Conservation (phyloP, 306 rosid species). For the Vigna unguiculata region DNA sequence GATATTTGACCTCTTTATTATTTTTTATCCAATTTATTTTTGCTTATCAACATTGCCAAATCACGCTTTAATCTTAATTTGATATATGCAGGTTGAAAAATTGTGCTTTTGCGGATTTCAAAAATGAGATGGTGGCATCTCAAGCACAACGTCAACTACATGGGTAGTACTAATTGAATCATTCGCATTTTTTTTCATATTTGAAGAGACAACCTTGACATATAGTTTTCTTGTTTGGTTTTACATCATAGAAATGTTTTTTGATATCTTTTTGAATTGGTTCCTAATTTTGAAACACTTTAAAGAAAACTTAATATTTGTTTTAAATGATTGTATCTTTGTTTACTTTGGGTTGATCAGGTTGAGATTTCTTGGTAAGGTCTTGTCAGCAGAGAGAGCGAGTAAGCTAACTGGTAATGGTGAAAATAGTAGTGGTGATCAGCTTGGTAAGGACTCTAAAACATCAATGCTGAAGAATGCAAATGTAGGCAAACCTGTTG, state of each 20-base stretch:
- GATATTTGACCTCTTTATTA: background rate
- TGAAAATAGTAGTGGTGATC: conserved; percentile 46
- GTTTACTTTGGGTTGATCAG: conserved; percentile 52
- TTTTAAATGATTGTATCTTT: conserved; percentile 29
- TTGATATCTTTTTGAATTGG: background rate
- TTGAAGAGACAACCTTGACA: conserved; percentile 3
- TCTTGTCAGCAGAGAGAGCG: conserved; percentile 80
- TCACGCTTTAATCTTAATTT: background rate
- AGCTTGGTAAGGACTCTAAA: conserved; percentile 48
- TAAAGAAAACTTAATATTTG: background rate
- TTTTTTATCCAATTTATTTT: background rate
- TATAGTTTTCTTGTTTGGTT: background rate
- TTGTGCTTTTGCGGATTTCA: conserved; percentile 81
- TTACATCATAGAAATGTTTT: background rate
- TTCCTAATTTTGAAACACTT: conserved; percentile 22
- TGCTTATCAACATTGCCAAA: conserved; percentile 1
- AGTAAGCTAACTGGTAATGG: conserved; percentile 50
- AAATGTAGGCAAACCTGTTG: conserved; percentile 44
- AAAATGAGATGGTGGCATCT: conserved; percentile 68
- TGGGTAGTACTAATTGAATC: conserved; percentile 55
- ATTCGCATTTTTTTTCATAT: background rate
- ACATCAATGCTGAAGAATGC: conserved; percentile 44
- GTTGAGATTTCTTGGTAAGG: conserved; percentile 87
- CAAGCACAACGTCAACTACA: conserved; percentile 80
- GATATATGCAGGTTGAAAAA: conserved; percentile 66